Conservation (phyloP, 2,329 filamentous ascomycete genomes). For the Penicillium brevicompactum region DNA sequence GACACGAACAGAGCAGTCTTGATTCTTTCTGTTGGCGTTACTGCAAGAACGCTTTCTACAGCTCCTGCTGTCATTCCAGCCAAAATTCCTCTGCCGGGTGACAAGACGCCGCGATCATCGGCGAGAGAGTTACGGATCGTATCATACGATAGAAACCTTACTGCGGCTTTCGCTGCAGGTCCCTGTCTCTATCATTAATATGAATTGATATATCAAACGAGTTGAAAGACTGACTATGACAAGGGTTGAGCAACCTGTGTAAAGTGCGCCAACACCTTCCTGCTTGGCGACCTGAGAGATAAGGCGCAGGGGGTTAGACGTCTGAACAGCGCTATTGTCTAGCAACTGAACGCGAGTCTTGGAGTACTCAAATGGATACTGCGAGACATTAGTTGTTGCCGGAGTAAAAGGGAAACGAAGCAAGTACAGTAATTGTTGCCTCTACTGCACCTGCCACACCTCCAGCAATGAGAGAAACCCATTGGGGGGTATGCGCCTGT, state of each 20-base stretch:
- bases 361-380: conserved; percentile 69
- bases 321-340: not conserved
- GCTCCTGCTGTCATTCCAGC: conserved; percentile 67
- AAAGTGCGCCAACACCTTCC: conserved; percentile 61
- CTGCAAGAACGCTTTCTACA: conserved; percentile 63
- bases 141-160: conserved; percentile 68
- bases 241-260: conserved; percentile 64
- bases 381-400: not conserved
- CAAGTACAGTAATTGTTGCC: conserved; percentile 50
- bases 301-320: conserved; percentile 37
- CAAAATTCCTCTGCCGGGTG: conserved; percentile 58
- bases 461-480: conserved; percentile 54
- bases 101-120: conserved; percentile 57
- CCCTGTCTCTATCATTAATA: conserved; percentile 37
- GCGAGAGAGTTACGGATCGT: conserved; percentile 61
- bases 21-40: conserved; percentile 69
- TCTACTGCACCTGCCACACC: conserved; percentile 57
- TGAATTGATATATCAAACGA: not conserved
- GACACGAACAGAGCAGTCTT: conserved; percentile 60
- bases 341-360: conserved; percentile 45
- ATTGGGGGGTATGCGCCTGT: conserved; percentile 34
- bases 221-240: conserved; percentile 42
- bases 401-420: not conserved
- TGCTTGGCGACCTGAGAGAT: conserved; percentile 56
- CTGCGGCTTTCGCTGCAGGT: conserved; percentile 65